A percentile compares a stretch with the other conserved stretches of the same genome.
phyloP scores from a whole-genome alignment of 2,329 filamentous ascomycete species.

The Venturia pyrina region DNA sequence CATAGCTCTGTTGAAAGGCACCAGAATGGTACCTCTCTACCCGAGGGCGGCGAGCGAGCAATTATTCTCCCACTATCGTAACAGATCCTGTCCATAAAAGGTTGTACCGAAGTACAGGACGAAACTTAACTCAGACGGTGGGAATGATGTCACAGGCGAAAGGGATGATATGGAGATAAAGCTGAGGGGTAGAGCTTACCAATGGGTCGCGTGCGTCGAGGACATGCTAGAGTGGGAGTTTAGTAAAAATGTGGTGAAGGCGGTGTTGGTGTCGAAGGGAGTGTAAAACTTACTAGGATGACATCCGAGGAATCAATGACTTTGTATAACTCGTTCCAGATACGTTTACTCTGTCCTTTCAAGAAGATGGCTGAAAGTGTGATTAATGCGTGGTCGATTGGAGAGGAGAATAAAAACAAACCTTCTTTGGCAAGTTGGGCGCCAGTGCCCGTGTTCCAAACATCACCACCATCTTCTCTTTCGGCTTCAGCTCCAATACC shows the following conservation, averaged over 20 bases:
- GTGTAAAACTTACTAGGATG: constrained; percentile 32
- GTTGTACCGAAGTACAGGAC: constrained; percentile 50
- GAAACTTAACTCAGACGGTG: constrained; percentile 85
- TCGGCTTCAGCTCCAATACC: constrained; percentile 45
- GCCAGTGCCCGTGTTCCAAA: constrained; percentile 25
- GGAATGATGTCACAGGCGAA: constrained; percentile 27
- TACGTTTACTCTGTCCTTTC: constrained; percentile 90
- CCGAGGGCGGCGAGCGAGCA: constrained; percentile 56
- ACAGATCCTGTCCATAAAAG: constrained; percentile 78
- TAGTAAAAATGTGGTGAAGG: not conserved
- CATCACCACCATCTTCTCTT: constrained; percentile 23
- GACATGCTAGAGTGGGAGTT: constrained; percentile 46
- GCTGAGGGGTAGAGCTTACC: constrained; percentile 54
- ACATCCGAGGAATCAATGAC: constrained; percentile 95
- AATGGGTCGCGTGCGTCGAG: constrained; percentile 82
- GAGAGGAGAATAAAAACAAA: constrained; percentile 47
- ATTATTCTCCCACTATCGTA: constrained; percentile 98
- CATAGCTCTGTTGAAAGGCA: constrained; percentile 57
- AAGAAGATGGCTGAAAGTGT: constrained; percentile 18
- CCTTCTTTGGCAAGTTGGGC: constrained; percentile 45
- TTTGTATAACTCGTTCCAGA: constrained; percentile 95
- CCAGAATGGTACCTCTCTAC: constrained; percentile 82
- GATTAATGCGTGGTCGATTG: not conserved
- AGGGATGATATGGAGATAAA: not conserved
- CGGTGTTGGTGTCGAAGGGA: too few relatives aligned